These are phyloP conservation scores for Neonectria magnoliae DNA, from an alignment of 2,329 filamentous ascomycete species.

Conservation along the genomic window DNA sequence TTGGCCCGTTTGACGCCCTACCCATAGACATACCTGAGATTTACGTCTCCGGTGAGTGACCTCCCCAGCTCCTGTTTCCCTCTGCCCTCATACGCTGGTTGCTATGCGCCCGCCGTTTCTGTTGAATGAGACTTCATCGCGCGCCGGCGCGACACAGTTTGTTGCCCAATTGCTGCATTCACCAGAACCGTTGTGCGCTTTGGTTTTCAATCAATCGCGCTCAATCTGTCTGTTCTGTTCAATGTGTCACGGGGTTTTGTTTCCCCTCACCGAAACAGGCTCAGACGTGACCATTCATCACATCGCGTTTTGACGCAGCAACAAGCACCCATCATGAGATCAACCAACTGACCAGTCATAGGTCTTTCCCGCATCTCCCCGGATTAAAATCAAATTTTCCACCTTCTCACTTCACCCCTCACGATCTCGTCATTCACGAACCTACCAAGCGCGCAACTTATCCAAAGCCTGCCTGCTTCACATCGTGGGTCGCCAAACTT, in stretches of 20 bases:
- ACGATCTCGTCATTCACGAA: conserved; percentile 7
- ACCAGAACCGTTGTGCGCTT: conserved; percentile 12
- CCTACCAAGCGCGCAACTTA: background rate
- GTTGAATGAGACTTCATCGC: conserved; percentile 8
- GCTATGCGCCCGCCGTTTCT: background rate
- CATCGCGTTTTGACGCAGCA: conserved; percentile 21
- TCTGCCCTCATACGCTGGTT: conserved; percentile 1
- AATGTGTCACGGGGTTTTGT: conserved; percentile 26
- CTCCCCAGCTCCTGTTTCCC: conserved; percentile 10
- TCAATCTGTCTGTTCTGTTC: conserved; percentile 3
- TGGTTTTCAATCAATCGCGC: conserved; percentile 24
- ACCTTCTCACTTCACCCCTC: conserved; percentile 24
- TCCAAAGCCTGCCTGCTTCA: conserved; percentile 8
- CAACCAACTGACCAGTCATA: conserved; percentile 34
- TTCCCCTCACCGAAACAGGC: conserved; percentile 27
- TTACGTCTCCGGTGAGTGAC: conserved; percentile 39
- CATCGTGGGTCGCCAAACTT: background rate
- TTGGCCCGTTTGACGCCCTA: conserved; percentile 41
- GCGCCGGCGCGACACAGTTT: conserved; percentile 12
- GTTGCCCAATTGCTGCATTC: conserved; percentile 14
- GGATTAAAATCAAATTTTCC: conserved; percentile 27
- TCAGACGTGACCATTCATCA: conserved; percentile 23
- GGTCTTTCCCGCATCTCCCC: conserved; percentile 34
- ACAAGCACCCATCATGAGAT: conserved; percentile 31
- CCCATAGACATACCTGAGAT: conserved; percentile 44